These are phyloP conservation scores for Nicotiana tomentosiformis DNA, from an alignment of 257 asterid species.

Conservation along the genomic window DNA sequence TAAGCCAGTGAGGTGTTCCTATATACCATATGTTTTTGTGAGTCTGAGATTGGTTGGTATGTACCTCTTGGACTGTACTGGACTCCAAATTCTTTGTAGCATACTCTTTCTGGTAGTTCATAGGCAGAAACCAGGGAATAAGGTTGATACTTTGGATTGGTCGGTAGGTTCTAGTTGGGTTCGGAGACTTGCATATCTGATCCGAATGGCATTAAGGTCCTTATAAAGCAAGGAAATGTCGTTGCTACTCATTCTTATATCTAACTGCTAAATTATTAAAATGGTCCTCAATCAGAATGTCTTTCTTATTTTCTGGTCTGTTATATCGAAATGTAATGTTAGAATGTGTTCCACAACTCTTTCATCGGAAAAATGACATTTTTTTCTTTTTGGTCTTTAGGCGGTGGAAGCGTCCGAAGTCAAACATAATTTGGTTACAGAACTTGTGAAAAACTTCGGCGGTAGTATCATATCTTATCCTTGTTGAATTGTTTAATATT, in stretches of 20 bases:
- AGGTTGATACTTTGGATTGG: neutral
- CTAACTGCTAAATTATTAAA: neutral
- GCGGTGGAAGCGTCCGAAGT: neutral
- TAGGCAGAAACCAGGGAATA: neutral
- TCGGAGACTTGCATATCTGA: neutral
- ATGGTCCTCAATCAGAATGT: neutral
- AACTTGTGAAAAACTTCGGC: neutral
- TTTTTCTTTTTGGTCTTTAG: neutral
- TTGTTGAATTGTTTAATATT: neutral
- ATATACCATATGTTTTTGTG: neutral
- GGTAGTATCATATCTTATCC: conserved; percentile 3
- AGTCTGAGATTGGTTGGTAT: neutral
- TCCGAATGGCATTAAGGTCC: neutral
- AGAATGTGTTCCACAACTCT: neutral
- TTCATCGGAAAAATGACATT: neutral
- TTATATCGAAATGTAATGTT: neutral
- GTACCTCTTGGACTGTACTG: neutral
- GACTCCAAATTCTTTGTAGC: neutral
- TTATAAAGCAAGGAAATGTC: neutral
- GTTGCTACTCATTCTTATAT: neutral
- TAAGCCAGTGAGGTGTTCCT: neutral
- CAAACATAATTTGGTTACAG: neutral
- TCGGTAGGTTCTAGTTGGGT: neutral
- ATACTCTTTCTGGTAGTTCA: neutral
- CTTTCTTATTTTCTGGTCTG: neutral